Base-by-base conservation (phyloP, 306 rosid species). In the Pyrus communis region DNA sequence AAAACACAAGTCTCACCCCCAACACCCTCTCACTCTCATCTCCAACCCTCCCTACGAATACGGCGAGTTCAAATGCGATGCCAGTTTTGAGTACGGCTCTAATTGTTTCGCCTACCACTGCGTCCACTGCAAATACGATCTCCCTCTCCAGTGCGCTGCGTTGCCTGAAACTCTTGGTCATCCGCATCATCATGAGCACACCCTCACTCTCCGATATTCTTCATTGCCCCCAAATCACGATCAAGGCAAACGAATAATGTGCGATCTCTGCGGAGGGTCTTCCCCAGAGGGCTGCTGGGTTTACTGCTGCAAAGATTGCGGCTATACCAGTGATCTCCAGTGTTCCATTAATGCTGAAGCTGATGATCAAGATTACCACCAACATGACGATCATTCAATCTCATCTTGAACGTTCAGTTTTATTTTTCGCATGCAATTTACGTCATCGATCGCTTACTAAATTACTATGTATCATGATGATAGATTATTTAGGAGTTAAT, bases 1-100 rank as follows among this genome's bases (percentile, higher is more conserved):
- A 9, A 71, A 59, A 19, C 84, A 68, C 67, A 30, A 38, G 15
- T 80, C 84, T 18, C 80, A 75, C 72, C 59, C 76, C 61, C 63
- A 69, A 9, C 80, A 80, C 80, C 79, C 76, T 38, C 77, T 75
- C 21, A 18, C 45, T 18, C 77, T 70, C 55, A 5, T 49, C 66
- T 74, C 68, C 77, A 55, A 49, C 42, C 55, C 65, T 31, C 73
- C 84, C 13, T 68, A 15, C 7, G 31, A 27, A 73, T 4, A 35
- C 7, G 49, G 65, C 2, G 59, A 27, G 62, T 81, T 76, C 81
- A 63, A 27, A 0, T 81, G 78, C 54, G 23, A 45, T 43, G 81
- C 81, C 14, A 71, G 78, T n/a, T 52, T 35, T 28, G 74, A 59
- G 17, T 70, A 19, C 4, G 73, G 74, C 60, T 67, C 84, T 18